These are phyloP conservation scores for Nannochloris sp. DNA, from an alignment of 139 green algal species.

Conservation along the genomic window DNA sequence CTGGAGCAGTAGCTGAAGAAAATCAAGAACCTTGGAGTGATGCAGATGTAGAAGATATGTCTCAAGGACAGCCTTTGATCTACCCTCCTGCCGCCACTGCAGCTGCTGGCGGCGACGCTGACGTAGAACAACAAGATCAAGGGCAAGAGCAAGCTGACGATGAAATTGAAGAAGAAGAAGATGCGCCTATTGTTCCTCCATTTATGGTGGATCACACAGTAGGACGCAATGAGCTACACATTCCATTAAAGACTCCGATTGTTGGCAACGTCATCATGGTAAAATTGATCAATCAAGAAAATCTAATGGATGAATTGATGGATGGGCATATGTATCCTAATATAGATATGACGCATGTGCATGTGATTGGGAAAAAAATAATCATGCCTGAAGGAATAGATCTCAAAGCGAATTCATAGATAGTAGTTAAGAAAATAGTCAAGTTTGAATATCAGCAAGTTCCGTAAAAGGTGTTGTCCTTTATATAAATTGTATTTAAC, in stretches of 20 bases:
- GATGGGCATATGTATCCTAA: conserved; percentile 2
- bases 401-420: too few relatives aligned
- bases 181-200: too few relatives aligned
- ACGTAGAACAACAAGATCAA: background rate
- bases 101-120: background rate
- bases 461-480: too few relatives aligned
- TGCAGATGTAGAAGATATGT: too few relatives aligned
- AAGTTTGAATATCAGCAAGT: too few relatives aligned
- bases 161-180: background rate
- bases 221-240: background rate
- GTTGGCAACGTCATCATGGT: background rate
- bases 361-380: too few relatives aligned
- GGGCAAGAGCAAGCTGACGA: background rate
- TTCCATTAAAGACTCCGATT: background rate
- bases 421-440: too few relatives aligned
- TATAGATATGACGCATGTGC: conserved; percentile 1
- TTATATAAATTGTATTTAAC: too few relatives aligned
- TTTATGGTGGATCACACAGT: background rate
- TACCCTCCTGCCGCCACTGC: background rate
- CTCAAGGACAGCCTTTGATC: too few relatives aligned
- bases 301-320: conserved; percentile 7
- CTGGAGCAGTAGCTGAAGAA: background rate
- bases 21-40: too few relatives aligned
- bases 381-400: too few relatives aligned
- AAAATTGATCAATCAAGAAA: conserved; percentile 7